phyloP scores from a whole-genome alignment of 1,284 basidiomycete genomes.

The Cutaneotrichosporon sp. region DNA sequence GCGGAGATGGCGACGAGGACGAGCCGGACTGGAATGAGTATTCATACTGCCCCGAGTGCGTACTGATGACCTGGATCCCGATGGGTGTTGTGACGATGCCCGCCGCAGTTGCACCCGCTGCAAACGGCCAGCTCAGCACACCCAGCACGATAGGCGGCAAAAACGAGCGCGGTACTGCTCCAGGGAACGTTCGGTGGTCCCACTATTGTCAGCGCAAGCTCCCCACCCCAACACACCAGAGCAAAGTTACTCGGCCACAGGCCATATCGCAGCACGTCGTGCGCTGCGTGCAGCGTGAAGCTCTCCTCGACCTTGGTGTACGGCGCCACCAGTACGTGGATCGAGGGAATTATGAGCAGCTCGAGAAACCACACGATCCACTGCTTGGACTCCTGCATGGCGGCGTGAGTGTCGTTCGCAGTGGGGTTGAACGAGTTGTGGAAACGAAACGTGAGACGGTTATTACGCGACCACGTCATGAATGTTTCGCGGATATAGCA shows the following conservation, averaged over 20 bases:
- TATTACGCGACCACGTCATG: no score
- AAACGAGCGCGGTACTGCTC: slow-evolving; percentile 83
- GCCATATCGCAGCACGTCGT: slow-evolving; percentile 75
- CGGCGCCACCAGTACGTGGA: slow-evolving; percentile 70
- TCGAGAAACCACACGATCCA: slow-evolving; percentile 53
- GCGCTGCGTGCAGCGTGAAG: slow-evolving; percentile 87
- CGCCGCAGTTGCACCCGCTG: background rate
- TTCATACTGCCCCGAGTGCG: slow-evolving; percentile 24
- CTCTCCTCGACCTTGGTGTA: slow-evolving; percentile 97
- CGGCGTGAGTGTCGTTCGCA: no score
- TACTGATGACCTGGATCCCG: slow-evolving; percentile 61
- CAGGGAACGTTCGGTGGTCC: slow-evolving; percentile 85
- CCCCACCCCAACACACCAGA: slow-evolving; percentile 5
- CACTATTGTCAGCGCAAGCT: slow-evolving; percentile 53
- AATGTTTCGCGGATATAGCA: no score
- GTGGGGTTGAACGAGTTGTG: no score
- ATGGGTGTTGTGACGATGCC: slow-evolving; percentile 27
- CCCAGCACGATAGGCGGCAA: slow-evolving; percentile 52
- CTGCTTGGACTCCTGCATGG: background rate
- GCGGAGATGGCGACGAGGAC: slow-evolving; percentile 65
- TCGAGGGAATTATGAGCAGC: slow-evolving; percentile 56
- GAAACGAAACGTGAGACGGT: no score
- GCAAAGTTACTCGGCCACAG: slow-evolving; percentile 31
- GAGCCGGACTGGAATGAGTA: slow-evolving; percentile 59
- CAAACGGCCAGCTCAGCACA: slow-evolving; percentile 26